Conservation (phyloP, 495 filamentous ascomycete genomes). For the Aspergillus asperescens region DNA sequence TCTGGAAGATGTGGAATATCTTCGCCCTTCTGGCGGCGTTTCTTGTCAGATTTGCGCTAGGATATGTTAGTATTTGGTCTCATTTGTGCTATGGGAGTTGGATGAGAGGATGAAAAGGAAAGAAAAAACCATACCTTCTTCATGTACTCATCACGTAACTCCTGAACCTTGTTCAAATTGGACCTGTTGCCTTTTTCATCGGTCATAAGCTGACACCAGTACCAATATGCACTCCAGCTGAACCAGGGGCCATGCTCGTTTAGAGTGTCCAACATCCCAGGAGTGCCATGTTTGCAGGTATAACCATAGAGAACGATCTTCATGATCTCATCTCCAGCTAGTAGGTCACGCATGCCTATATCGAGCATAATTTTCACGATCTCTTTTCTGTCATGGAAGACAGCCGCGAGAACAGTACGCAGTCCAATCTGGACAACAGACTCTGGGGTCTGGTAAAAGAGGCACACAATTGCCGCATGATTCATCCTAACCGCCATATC, state of each 20-base stretch:
- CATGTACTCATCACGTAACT: background rate
- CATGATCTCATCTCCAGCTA: background rate
- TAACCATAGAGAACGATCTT: background rate
- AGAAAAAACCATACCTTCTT: background rate
- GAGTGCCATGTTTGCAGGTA: background rate
- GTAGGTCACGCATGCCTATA: background rate
- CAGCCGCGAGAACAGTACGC: background rate
- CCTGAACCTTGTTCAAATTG: background rate
- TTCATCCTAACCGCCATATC: background rate
- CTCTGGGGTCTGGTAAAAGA: background rate
- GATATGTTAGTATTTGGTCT: background rate
- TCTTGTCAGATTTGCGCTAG: background rate
- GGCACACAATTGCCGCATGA: background rate
- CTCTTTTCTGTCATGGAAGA: background rate
- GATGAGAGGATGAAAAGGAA: background rate
- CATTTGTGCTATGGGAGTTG: background rate
- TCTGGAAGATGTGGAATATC: background rate
- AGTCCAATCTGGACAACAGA: background rate
- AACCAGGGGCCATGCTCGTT: background rate
- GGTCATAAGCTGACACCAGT: background rate
- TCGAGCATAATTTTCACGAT: background rate
- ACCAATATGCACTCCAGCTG: background rate
- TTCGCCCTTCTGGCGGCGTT: too few species aligned
- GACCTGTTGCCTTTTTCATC: background rate
- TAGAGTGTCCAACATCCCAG: background rate